Evolutionary conservation across 148 eudicot species (phyloP).

Genomic region (Polygonum aviculare): DNA sequence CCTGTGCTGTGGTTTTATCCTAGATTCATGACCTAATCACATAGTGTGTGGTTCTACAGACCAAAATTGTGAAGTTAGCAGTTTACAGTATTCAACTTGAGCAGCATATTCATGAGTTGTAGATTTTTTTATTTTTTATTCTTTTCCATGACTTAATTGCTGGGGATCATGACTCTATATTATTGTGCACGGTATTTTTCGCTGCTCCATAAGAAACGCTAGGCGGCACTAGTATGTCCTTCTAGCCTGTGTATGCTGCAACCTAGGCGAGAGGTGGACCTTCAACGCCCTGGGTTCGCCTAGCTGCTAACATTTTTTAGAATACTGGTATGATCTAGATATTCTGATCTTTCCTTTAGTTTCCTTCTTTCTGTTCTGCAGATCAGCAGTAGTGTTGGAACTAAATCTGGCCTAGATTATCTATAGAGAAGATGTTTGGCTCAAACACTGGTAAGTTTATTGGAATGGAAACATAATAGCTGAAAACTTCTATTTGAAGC

Average conservation of each 20-base stretch:
- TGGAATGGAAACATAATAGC: neutral
- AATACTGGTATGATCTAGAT: neutral
- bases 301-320: too few relatives aligned
- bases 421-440: slow-evolving; percentile 33
- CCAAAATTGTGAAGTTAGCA: neutral
- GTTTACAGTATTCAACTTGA: neutral
- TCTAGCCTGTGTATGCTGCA: neutral
- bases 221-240: too few relatives aligned
- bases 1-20: neutral
- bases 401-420: slow-evolving; percentile 11
- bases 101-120: neutral
- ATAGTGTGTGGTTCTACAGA: neutral
- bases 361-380: slow-evolving; percentile 4
- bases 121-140: neutral
- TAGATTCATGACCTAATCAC: neutral
- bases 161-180: neutral
- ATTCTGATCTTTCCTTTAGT: neutral
- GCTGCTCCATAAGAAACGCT: too few relatives aligned
- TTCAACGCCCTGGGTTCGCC: too few relatives aligned
- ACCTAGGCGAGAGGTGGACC: too few relatives aligned
- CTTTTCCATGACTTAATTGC: neutral
- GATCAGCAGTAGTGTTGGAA: neutral
- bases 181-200: neutral
- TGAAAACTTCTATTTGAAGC: slow-evolving; percentile 8
- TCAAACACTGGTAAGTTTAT: slow-evolving; percentile 38